Conservation (phyloP, 495 filamentous ascomycete genomes). For the Penicillium soppii region DNA sequence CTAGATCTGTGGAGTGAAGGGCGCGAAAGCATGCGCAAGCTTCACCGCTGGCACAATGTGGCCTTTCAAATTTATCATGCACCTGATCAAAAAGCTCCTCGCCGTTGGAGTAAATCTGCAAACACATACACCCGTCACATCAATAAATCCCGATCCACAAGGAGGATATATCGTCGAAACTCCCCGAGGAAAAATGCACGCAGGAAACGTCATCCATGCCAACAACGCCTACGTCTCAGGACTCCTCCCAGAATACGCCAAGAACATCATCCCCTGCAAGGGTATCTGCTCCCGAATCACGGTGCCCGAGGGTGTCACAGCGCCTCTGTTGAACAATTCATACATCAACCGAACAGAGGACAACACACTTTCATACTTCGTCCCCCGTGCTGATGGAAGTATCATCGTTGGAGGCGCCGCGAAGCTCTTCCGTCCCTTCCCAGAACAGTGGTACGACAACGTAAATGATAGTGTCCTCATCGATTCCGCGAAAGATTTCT, state of each 20-base stretch:
- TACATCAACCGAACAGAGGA: constrained; percentile 33
- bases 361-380: constrained; percentile 54
- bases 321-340: constrained; percentile 32
- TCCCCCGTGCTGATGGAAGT: constrained; percentile 65
- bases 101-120: constrained; percentile 57
- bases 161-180: constrained; percentile 53
- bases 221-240: constrained; percentile 71
- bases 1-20: constrained; percentile 32
- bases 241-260: constrained; percentile 55
- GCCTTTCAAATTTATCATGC: constrained; percentile 62
- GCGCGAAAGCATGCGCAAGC: constrained; percentile 29
- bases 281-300: constrained; percentile 64
- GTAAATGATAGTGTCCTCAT: constrained; percentile 52
- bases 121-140: constrained; percentile 56
- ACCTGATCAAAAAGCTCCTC: constrained; percentile 55
- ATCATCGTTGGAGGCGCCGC: constrained; percentile 66
- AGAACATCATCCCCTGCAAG: constrained; percentile 58
- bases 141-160: constrained; percentile 28
- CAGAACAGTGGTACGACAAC: constrained; percentile 57
- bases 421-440: constrained; percentile 47
- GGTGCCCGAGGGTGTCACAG: constrained; percentile 55
- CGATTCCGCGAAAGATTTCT: constrained; percentile 58
- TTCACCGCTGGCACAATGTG: constrained; percentile 59
- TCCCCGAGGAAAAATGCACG: constrained; percentile 49
- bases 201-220: constrained; percentile 60